Evolutionary conservation across 2,329 filamentous ascomycete genomes (phyloP).

Genomic region (Apiospora saccharicola): DNA sequence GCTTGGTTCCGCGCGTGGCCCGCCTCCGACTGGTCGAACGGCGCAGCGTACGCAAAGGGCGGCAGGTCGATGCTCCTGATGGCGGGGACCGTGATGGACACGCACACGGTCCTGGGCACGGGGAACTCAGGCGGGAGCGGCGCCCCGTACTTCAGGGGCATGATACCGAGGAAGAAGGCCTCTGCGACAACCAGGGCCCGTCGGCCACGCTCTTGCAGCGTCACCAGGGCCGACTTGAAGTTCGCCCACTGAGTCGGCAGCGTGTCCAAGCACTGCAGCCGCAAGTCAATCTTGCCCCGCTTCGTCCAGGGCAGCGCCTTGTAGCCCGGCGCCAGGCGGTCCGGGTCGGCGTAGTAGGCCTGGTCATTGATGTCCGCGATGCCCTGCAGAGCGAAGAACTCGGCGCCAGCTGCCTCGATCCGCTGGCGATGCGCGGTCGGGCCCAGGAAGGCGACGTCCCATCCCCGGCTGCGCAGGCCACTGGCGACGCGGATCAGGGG

Average conservation of each 20-base stretch:
- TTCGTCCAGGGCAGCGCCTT: constrained; percentile 36
- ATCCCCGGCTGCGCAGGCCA: constrained; percentile 40
- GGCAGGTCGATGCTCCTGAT: constrained; percentile 46
- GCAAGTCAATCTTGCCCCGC: constrained; percentile 43
- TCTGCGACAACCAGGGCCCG: constrained; percentile 42
- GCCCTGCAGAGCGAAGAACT: constrained; percentile 43
- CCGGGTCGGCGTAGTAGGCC: constrained; percentile 40
- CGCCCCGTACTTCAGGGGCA: constrained; percentile 45
- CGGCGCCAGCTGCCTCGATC: constrained; percentile 43
- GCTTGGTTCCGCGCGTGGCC: constrained; percentile 36
- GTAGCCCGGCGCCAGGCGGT: constrained; percentile 33
- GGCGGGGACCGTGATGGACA: constrained; percentile 48
- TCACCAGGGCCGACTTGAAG: constrained; percentile 38
- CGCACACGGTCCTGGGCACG: constrained; percentile 39
- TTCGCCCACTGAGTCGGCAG: constrained; percentile 45
- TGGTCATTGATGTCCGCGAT: constrained; percentile 45
- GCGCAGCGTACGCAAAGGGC: constrained; percentile 42
- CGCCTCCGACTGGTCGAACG: constrained; percentile 40
- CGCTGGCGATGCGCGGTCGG: constrained; percentile 44
- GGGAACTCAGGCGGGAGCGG: constrained; percentile 33
- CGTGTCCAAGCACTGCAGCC: constrained; percentile 42
- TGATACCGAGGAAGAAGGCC: constrained; percentile 45
- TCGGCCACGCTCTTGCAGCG: constrained; percentile 31
- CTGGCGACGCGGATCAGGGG: constrained; percentile 46
- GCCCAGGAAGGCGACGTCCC: constrained; percentile 45